phyloP scores from a whole-genome alignment of 2,329 filamentous ascomycete genomes.

The Diaporthe aspalathi region DNA sequence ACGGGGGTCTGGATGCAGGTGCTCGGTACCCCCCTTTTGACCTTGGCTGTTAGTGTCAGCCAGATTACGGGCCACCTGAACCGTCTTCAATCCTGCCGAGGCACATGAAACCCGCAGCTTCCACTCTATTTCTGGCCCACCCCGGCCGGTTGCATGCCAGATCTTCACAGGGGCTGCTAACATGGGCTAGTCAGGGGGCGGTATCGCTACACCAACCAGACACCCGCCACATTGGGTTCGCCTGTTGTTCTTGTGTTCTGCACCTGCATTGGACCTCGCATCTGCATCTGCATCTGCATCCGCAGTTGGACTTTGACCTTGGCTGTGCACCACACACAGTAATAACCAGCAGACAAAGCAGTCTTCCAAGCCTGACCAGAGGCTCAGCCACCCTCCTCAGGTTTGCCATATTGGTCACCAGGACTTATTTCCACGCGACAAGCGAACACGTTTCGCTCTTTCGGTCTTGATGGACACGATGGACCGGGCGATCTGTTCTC shows the following conservation, averaged over 20 bases:
- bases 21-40: not conserved
- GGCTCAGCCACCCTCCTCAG: not conserved
- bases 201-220: slow-evolving; percentile 16
- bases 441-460: not conserved
- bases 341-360: too few relatives aligned
- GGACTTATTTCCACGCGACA: not conserved
- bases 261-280: not conserved
- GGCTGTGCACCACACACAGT: too few relatives aligned
- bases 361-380: not conserved
- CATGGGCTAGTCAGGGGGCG: slow-evolving; percentile 17
- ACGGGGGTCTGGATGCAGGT: too few relatives aligned
- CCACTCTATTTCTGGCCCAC: slow-evolving; percentile 20
- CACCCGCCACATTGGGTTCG: not conserved
- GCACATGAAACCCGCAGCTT: slow-evolving; percentile 19
- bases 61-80: slow-evolving; percentile 10
- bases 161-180: slow-evolving; percentile 21
- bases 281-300: too few relatives aligned
- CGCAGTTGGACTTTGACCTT: too few relatives aligned
- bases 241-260: not conserved
- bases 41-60: slow-evolving; percentile 21
- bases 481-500: not conserved
- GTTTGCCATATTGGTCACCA: too few relatives aligned
- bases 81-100: slow-evolving; percentile 18
- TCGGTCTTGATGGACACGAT: not conserved
- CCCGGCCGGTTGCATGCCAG: slow-evolving; percentile 10